These are phyloP conservation scores for Tilletia caries DNA, from an alignment of 1,284 basidiomycete genomes.

Conservation along the genomic window DNA sequence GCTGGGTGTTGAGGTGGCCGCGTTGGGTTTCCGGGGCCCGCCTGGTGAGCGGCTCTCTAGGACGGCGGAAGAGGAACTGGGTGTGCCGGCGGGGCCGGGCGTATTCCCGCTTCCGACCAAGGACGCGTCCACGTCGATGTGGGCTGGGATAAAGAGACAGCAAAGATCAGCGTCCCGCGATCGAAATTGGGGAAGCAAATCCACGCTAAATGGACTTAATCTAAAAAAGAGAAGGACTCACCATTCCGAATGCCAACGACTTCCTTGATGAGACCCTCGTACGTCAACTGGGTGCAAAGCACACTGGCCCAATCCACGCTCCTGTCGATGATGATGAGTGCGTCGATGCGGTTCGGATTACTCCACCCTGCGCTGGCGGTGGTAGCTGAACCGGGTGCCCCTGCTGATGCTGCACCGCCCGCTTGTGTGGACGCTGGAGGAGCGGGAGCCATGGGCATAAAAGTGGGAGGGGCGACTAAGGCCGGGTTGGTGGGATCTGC, in stretches of 20 bases:
- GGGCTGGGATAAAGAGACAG: too few relatives aligned
- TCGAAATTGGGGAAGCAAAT: too few relatives aligned
- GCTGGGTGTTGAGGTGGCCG: conserved; percentile 56
- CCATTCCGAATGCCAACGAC: conserved; percentile 83
- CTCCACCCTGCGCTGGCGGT: conserved; percentile 34
- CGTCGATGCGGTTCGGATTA: conserved; percentile 62
- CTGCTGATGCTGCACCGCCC: conserved; percentile 12
- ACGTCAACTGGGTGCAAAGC: conserved; percentile 90
- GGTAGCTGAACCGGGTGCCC: conserved; percentile 26
- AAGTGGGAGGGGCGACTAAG: conserved; percentile 18
- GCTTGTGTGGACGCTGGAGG: not conserved
- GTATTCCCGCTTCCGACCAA: conserved; percentile 60
- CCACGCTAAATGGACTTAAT: not conserved
- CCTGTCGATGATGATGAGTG: conserved; percentile 82
- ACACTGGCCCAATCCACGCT: conserved; percentile 94
- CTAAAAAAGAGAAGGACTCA: conserved; percentile 54
- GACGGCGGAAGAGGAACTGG: conserved; percentile 6
- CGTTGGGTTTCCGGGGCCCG: conserved; percentile 26
- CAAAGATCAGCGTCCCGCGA: too few relatives aligned
- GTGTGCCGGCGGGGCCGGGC: conserved; percentile 23
- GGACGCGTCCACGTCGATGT: conserved; percentile 81
- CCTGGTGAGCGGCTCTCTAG: too few relatives aligned
- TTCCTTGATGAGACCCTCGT: conserved; percentile 95
- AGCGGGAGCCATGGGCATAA: conserved; percentile 2
- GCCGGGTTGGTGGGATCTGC: conserved; percentile 44